Percentiles rank a stretch among this genome's conserved stretches.
Evolutionary conservation across 2,329 filamentous ascomycete genomes (phyloP).

Genomic region (Neurospora sp.): DNA sequence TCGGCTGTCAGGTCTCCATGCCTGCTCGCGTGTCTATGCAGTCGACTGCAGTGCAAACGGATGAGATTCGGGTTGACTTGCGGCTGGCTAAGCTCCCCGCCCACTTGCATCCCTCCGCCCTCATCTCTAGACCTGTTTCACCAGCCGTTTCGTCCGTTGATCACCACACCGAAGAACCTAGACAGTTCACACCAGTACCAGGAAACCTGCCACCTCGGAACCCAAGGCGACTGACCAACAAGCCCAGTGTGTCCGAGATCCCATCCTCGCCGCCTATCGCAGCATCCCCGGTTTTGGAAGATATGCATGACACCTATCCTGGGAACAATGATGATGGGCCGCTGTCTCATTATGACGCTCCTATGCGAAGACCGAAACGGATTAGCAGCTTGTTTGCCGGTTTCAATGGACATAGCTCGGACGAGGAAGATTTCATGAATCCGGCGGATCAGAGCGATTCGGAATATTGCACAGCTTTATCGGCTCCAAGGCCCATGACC

Average conservation of each 20-base stretch:
- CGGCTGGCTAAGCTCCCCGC: conserved; percentile 64
- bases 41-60: conserved; percentile 63
- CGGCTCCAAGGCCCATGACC: conserved; percentile 46
- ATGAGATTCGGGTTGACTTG: conserved; percentile 78
- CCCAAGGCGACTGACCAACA: conserved; percentile 42
- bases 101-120: conserved; percentile 69
- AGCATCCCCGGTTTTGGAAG: conserved; percentile 21
- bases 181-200: conserved; percentile 41
- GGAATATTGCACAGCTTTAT: conserved; percentile 56
- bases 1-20: conserved; percentile 66
- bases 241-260: conserved; percentile 36
- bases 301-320: conserved; percentile 57
- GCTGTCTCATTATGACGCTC: conserved; percentile 47
- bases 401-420: conserved; percentile 63
- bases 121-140: conserved; percentile 51
- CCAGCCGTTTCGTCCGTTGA: conserved; percentile 28
- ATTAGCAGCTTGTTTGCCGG: conserved; percentile 81
- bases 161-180: conserved; percentile 25
- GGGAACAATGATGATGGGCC: conserved; percentile 75
- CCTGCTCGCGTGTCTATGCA: conserved; percentile 39
- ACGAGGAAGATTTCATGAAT: conserved; percentile 56
- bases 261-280: conserved; percentile 37
- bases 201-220: conserved; percentile 48
- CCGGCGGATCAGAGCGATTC: conserved; percentile 49
- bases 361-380: conserved; percentile 59